Evolutionary conservation across 2,329 filamentous ascomycete genomes (phyloP).

Genomic region (Annulohypoxylon truncatum): DNA sequence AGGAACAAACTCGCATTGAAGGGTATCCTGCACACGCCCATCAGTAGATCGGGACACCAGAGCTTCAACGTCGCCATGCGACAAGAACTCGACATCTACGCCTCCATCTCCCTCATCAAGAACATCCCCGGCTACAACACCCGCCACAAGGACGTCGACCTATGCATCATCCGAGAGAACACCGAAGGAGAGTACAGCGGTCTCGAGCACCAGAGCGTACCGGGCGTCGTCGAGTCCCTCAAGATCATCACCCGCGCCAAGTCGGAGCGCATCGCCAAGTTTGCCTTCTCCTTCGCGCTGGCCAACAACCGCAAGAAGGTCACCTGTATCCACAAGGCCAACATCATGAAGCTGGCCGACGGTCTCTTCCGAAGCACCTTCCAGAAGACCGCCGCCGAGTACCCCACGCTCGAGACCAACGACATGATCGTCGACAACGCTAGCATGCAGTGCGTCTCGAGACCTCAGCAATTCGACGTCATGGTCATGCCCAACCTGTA

Average conservation of each 20-base stretch:
- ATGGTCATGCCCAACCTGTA: slow-evolving; percentile 99
- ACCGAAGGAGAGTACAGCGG: slow-evolving; percentile 99
- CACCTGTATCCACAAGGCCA: slow-evolving; percentile 99
- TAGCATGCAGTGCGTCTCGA: slow-evolving; percentile 97
- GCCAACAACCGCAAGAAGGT: slow-evolving; percentile 99
- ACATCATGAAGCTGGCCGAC: slow-evolving; percentile 99
- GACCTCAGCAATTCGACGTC: slow-evolving; percentile 98
- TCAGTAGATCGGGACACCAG: slow-evolving; percentile 96
- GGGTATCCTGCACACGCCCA: slow-evolving; percentile 97
- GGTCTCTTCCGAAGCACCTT: slow-evolving; percentile 99
- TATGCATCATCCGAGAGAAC: slow-evolving; percentile 99
- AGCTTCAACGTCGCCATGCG: slow-evolving; percentile 99
- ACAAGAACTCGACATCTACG: slow-evolving; percentile 99
- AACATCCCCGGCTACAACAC: slow-evolving; percentile 99
- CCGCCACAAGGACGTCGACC: slow-evolving; percentile 95
- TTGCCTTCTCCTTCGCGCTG: slow-evolving; percentile 96
- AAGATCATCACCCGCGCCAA: slow-evolving; percentile 99
- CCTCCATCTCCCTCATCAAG: slow-evolving; percentile 97
- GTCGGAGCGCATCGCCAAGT: slow-evolving; percentile 99
- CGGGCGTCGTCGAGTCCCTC: slow-evolving; percentile 96
- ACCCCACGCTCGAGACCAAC: slow-evolving; percentile 93
- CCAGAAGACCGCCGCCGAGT: slow-evolving; percentile 92
- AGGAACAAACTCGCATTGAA: slow-evolving; percentile 99
- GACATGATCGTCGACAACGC: slow-evolving; percentile 99
- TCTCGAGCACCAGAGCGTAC: slow-evolving; percentile 97